These are phyloP conservation scores for Epicoccum sorghinum DNA, from an alignment of 2,329 filamentous ascomycete species.

Conservation along the genomic window DNA sequence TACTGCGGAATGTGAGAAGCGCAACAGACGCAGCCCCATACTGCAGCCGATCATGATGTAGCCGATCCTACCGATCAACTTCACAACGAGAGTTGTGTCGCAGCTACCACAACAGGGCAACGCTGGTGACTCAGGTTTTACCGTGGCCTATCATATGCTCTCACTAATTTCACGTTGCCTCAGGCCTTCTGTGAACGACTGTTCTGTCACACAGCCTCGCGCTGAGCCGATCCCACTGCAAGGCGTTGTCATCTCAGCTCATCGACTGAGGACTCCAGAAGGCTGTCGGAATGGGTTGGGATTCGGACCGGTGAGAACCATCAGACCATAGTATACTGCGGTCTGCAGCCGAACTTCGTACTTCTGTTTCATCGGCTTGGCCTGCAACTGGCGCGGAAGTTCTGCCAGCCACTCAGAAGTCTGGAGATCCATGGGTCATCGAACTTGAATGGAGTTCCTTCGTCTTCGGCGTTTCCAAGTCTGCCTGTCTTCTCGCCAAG, in stretches of 20 bases:
- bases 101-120: too few species aligned
- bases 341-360: conserved; percentile 6
- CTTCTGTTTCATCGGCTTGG: conserved; percentile 1
- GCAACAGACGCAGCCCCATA: too few species aligned
- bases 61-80: too few species aligned
- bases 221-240: background rate
- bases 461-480: background rate
- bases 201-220: background rate
- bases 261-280: conserved; percentile 1
- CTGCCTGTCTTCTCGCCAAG: background rate
- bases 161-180: background rate
- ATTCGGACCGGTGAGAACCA: conserved; percentile 1
- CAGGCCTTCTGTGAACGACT: background rate
- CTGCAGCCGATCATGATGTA: too few species aligned
- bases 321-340: conserved; percentile 9
- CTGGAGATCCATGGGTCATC: background rate
- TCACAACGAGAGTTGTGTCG: too few species aligned
- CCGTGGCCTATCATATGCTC: too few species aligned
- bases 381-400: background rate
- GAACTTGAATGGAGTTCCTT: too few species aligned
- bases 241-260: background rate
- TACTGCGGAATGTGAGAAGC: background rate
- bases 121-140: too few species aligned
- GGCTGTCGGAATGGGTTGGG: background rate
- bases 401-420: background rate